Evolutionary conservation across 306 rosid genomes (phyloP).

Genomic region (Dalbergia cochinchinensis): DNA sequence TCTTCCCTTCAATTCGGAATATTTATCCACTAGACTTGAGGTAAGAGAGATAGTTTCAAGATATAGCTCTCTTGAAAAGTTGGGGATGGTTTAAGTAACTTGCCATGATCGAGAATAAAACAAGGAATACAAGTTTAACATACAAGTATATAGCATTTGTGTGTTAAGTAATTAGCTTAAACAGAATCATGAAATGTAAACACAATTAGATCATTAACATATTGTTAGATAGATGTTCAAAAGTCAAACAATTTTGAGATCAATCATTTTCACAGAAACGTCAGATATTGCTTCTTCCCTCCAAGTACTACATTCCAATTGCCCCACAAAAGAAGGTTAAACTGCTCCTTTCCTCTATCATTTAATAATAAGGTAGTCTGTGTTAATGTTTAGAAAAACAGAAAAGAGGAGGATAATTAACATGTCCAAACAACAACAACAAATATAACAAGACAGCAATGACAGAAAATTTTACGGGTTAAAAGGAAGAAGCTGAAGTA

Average conservation of each 20-base stretch:
- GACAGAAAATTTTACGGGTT: too few species aligned
- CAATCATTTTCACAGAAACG: not conserved
- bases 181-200: not conserved
- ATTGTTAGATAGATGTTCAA: not conserved
- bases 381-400: not conserved
- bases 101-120: not conserved
- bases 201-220: not conserved
- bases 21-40: not conserved
- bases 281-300: conserved; percentile 10
- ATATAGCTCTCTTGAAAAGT: not conserved
- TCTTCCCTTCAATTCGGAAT: too few species aligned
- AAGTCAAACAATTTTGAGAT: conserved; percentile 7
- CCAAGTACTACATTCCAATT: conserved; percentile 21
- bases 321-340: conserved; percentile 15
- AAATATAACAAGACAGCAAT: not conserved
- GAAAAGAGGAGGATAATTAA: too few species aligned
- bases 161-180: conserved; percentile 1
- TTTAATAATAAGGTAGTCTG: not conserved
- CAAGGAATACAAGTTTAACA: not conserved
- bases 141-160: not conserved
- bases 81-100: conserved; percentile 7
- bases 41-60: not conserved
- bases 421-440: not conserved
- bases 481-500: not conserved
- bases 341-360: not conserved